Conservation (phyloP, 2,329 filamentous ascomycete species). For the Fusarium dimerum region DNA sequence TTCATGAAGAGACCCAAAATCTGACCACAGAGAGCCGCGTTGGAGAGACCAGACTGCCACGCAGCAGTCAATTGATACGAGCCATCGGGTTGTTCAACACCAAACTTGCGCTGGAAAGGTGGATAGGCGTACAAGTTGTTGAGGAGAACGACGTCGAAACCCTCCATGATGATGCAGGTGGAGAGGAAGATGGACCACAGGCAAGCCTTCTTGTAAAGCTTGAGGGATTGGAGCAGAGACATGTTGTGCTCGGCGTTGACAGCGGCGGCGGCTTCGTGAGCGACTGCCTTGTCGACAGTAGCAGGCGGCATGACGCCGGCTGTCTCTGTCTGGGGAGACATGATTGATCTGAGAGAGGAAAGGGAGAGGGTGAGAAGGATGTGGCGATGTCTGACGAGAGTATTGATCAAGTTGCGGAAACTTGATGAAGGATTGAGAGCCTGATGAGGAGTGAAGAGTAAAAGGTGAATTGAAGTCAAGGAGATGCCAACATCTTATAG, state of each 20-base stretch:
- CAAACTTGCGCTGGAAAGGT: conserved; percentile 42
- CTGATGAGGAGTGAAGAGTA: background rate
- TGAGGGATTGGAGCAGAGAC: conserved; percentile 37
- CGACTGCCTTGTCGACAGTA: conserved; percentile 16
- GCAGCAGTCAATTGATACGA: conserved; percentile 48
- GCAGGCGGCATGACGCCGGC: conserved; percentile 7
- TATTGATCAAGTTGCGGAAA: background rate
- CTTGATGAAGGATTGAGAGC: too few relatives aligned
- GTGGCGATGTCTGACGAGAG: background rate
- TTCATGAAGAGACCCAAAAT: conserved; percentile 53
- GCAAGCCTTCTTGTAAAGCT: conserved; percentile 41
- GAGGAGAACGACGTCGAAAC: conserved; percentile 43
- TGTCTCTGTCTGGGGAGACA: conserved; percentile 15
- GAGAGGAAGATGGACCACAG: conserved; percentile 41
- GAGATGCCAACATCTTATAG: background rate
- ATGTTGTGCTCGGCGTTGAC: conserved; percentile 38
- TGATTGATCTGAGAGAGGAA: conserved; percentile 2
- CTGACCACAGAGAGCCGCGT: conserved; percentile 48
- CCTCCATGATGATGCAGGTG: conserved; percentile 41
- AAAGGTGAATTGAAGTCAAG: background rate
- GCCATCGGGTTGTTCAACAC: conserved; percentile 35
- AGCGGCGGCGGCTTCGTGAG: conserved; percentile 29
- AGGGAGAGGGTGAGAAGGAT: background rate
- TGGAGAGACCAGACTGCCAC: conserved; percentile 55
- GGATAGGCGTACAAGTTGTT: conserved; percentile 43